Percentiles rank a stretch among this genome's conserved stretches.
phyloP scores from a whole-genome alignment of 148 eudicot species.

The Persicaria tinctoria region DNA sequence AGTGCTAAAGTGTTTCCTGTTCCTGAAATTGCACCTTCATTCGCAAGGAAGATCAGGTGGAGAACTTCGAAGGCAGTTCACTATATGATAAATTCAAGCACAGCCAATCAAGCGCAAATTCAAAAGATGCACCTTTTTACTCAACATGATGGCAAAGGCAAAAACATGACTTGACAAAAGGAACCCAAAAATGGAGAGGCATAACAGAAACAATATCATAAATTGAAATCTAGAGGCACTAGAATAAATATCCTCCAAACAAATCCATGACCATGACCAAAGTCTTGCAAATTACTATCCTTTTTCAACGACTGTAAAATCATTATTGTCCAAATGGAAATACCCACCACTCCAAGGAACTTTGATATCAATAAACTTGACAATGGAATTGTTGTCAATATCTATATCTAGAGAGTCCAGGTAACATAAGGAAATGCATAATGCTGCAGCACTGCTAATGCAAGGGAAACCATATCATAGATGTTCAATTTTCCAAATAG shows the following conservation, averaged over 20 bases:
- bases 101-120: conserved; percentile 89
- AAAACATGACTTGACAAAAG: background rate
- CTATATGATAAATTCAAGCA: conserved; percentile 77
- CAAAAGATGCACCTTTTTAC: conserved; percentile 76
- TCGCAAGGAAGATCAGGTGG: conserved; percentile 49
- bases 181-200: background rate
- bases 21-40: conserved; percentile 33
- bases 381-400: background rate
- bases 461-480: no score
- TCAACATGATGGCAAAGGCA: conserved; percentile 13
- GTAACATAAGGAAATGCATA: background rate
- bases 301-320: background rate
- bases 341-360: background rate
- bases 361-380: background rate
- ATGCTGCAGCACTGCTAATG: no score
- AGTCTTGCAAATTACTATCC: background rate
- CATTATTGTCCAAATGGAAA: background rate
- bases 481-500: no score
- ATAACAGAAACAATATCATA: background rate
- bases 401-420: background rate
- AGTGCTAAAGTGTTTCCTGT: background rate
- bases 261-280: background rate
- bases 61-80: conserved; percentile 82
- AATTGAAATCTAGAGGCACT: background rate
- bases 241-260: background rate